Evolutionary conservation across 2,329 filamentous ascomycete genomes (phyloP).

Genomic region (Trichoderma sp.): DNA sequence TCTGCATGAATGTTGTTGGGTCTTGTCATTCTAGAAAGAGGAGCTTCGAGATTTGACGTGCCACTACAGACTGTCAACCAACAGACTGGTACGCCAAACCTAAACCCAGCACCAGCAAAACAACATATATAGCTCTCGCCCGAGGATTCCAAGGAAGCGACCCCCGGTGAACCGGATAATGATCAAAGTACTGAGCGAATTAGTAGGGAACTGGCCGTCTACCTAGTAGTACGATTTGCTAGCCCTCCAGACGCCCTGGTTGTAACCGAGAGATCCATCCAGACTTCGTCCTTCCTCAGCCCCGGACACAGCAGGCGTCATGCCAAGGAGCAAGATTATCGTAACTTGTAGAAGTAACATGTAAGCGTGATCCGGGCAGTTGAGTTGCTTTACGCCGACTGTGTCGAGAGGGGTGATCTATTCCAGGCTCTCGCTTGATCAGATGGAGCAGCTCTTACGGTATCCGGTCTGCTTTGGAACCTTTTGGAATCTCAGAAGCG

Average conservation of each 20-base stretch:
- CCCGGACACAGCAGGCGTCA: slow-evolving; percentile 5
- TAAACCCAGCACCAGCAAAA: not conserved
- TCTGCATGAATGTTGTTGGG: not conserved
- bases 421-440: not conserved
- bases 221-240: not conserved
- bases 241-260: not conserved
- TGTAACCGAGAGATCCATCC: slow-evolving; percentile 11
- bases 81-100: not conserved
- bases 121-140: not conserved
- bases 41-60: not conserved
- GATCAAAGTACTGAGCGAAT: not conserved
- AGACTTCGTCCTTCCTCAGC: not conserved
- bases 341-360: slow-evolving; percentile 1
- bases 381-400: slow-evolving; percentile 2
- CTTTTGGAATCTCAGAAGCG: not conserved
- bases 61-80: not conserved
- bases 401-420: not conserved
- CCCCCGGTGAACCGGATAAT: not conserved
- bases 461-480: not conserved
- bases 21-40: not conserved
- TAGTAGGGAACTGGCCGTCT: not conserved
- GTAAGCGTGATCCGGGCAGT: not conserved
- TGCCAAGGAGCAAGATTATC: not conserved
- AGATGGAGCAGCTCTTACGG: not conserved
- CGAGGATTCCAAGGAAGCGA: not conserved